Evolutionary conservation across 2,329 filamentous ascomycete species (phyloP), one percentile per base, ranked within the genome.

Genomic region (Beauveria asiatica): DNA sequence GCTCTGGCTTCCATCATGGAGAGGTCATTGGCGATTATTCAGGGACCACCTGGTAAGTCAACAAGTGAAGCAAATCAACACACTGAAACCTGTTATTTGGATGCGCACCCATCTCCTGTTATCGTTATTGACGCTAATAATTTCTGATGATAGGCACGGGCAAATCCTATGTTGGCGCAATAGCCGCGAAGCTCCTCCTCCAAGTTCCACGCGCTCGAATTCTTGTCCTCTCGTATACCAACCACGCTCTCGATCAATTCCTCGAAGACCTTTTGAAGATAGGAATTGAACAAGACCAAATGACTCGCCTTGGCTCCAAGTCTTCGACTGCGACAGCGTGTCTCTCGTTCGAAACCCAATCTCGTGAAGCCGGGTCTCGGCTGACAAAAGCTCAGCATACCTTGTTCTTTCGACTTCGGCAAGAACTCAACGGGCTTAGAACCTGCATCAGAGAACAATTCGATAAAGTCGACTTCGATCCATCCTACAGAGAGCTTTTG

Each of bases 81-180:
- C 13, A 37, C 33, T 16, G 5, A 13, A 37, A 6, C 33, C 11
- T 11, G 33, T 2, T 2, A 37, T 1, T 37, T 16, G 11, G 0
- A 37, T 16, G 2, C 4, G 10, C 33, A 45, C 25, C 50, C 33
- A 45, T 27, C 50, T 49, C 7, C 13, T 44, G 37, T 33, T 1
- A 25, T 19, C 21, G 2, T 37, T 16, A 19, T 42, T 25, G 53
- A 42, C 62, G 56, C 58, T 51, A 6, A 59, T 37, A 3, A 5
- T 2, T 23, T 59, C 33, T 2, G 1, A 42, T 62, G 49, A 21
- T 50, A 85, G 85, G 86, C 0, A 92, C 87, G 0, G 89, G 89
- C 1, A 92, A 92, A 64, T 90, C 87, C 0, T 89, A 89, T 63
- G 80, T 90, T 3, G 89, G 89, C 0, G 83, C 87, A 0, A 72